Evolutionary conservation across 2,329 filamentous ascomycete genomes (phyloP), one percentile per base, ranked within the genome.

Genomic region (Exophiala mesophila): DNA sequence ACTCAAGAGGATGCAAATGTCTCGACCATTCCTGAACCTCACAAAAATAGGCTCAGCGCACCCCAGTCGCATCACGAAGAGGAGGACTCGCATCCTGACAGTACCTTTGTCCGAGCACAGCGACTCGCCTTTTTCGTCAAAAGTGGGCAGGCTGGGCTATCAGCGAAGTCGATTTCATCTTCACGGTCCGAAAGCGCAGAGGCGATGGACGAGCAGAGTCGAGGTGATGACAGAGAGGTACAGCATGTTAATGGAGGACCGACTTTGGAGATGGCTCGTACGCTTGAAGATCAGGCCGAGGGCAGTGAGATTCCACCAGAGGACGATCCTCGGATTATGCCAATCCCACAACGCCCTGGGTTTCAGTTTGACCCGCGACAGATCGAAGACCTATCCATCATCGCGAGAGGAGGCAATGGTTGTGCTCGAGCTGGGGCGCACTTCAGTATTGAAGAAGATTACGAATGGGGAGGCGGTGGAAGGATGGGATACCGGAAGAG

Each of bases 301-400:
- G 34, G 29, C 21, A 38, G 36, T 16, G 16, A 24, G 15, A 45
- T 46, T 32, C 48, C 45, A 20, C 36, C 45, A 26, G 45, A 53
- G 38, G 48, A 55, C 31, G 41, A 53, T 41, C 53, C 49, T 13
- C 35, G 45, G 5, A 48, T 53, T 34, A 49, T 55, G 35, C 51
- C 54, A 8, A 52, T 56, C 16, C 49, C 51, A 4, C 39, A 35
- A 18, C 19, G 28, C 5, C 17, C 42, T 9, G 47, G 45, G 16
- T 56, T 52, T 30, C 20, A 41, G 20, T 52, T 57, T 41, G 55
- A 57, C 35, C 41, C 46, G n/a, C 36, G 40, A 10, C 55, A 57
- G 37, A 24, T 57, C 13, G 45, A 43, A 21, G 53, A 57, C 36
- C 42, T 57, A 13, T 36, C 38, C 19, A 24, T 45, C 19, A 57